These are phyloP conservation scores for Scortechinia acanthostroma DNA, from an alignment of 2,329 filamentous ascomycete species.

Conservation along the genomic window DNA sequence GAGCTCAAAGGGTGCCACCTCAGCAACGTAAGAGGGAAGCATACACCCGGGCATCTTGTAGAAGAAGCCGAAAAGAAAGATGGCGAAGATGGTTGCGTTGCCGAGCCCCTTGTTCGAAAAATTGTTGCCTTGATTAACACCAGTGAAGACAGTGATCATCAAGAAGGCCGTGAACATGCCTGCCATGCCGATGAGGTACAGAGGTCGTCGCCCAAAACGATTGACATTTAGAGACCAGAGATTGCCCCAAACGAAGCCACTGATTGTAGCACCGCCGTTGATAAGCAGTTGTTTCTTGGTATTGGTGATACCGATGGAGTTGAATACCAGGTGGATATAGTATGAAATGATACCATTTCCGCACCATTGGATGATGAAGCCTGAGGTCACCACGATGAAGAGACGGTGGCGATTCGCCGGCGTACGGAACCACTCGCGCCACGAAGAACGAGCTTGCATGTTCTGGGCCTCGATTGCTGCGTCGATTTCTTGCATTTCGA, in stretches of 20 bases:
- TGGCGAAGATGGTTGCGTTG: neutral
- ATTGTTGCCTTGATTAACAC: neutral
- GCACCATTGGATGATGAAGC: neutral
- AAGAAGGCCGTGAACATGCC: neutral
- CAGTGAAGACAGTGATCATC: neutral
- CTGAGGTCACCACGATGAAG: neutral
- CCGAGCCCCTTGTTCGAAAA: neutral
- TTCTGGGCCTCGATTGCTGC: neutral
- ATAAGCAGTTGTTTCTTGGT: neutral
- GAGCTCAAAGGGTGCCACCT: neutral
- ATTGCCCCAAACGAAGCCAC: neutral
- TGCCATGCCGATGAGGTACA: neutral
- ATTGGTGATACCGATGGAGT: neutral
- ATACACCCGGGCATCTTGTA: neutral
- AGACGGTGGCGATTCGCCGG: neutral
- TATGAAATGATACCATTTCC: neutral
- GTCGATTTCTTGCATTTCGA: neutral
- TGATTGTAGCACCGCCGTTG: neutral
- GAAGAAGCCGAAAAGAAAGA: neutral
- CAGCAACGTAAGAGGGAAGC: neutral
- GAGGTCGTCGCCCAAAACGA: neutral
- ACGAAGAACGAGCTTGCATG: neutral
- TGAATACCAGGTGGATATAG: neutral
- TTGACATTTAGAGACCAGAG: neutral
- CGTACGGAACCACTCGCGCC: neutral